phyloP scores from a whole-genome alignment of 2,329 filamentous ascomycete genomes.

The Dactylellina haptotyla region DNA sequence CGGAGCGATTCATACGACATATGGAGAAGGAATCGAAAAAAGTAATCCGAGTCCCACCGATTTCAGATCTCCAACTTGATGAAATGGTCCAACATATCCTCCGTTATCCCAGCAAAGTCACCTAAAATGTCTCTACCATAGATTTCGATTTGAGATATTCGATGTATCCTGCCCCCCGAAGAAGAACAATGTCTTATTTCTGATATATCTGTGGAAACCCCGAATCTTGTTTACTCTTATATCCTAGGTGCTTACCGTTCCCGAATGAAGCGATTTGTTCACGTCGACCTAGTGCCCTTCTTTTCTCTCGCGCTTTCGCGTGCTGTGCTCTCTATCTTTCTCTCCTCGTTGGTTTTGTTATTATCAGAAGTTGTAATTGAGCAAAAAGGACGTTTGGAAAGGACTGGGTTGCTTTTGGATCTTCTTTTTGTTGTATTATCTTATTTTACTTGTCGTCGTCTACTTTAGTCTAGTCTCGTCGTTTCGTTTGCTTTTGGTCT shows the following conservation, averaged over 20 bases:
- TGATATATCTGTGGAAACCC: constrained; percentile 7
- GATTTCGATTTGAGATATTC: neutral
- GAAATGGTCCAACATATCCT: constrained; percentile 19
- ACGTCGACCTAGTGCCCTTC: constrained; percentile 46
- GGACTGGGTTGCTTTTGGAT: constrained; percentile 22
- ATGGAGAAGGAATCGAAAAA: constrained; percentile 26
- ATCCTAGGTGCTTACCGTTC: constrained; percentile 39
- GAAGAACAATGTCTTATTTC: neutral
- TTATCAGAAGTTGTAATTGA: constrained; percentile 45
- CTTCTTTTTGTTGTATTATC: neutral
- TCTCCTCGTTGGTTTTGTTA: constrained; percentile 25
- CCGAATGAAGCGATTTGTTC: constrained; percentile 52
- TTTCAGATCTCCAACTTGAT: neutral
- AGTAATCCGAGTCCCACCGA: constrained; percentile 11
- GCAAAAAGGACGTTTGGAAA: constrained; percentile 38
- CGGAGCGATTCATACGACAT: constrained; percentile 25
- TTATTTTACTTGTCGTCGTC: neutral
- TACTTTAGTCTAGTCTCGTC: neutral
- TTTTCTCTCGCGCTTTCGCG: constrained; percentile 11
- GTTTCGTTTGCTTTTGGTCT: constrained; percentile 1
- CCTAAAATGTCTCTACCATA: neutral
- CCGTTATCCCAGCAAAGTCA: constrained; percentile 3
- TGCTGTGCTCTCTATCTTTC: constrained; percentile 10
- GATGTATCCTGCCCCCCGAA: too few relatives aligned
- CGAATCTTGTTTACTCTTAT: constrained; percentile 17